Conservation (phyloP, 2,329 filamentous ascomycete species). For the Talaromyces sp. region DNA sequence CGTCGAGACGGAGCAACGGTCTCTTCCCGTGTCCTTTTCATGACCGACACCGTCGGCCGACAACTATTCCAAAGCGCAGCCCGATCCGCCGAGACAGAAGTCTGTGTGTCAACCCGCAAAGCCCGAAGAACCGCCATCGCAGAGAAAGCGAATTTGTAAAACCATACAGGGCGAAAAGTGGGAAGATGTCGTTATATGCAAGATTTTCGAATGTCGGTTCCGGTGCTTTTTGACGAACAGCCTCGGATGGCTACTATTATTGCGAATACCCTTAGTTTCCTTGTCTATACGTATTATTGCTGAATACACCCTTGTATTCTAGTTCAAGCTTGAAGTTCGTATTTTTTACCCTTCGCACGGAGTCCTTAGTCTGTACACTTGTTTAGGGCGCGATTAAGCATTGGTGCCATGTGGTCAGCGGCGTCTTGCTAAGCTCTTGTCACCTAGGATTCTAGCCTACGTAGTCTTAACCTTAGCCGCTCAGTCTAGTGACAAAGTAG, state of each 20-base stretch:
- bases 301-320: not conserved
- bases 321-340: not conserved
- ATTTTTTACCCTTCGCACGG: not conserved
- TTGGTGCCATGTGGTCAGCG: not conserved
- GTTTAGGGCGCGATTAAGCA: not conserved
- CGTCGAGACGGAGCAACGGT: slow-evolving; percentile 90
- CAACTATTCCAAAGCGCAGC: slow-evolving; percentile 58
- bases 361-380: not conserved
- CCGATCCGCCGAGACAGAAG: slow-evolving; percentile 27
- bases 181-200: not conserved
- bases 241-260: not conserved
- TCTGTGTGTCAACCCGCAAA: slow-evolving; percentile 37
- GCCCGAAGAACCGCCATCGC: slow-evolving; percentile 40
- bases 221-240: not conserved
- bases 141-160: slow-evolving; percentile 31
- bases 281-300: not conserved
- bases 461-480: not conserved
- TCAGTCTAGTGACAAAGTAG: not conserved
- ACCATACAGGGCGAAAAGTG: not conserved
- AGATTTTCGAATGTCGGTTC: not conserved
- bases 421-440: not conserved
- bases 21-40: slow-evolving; percentile 71
- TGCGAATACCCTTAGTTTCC: slow-evolving; percentile 8
- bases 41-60: slow-evolving; percentile 72
- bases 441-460: not conserved